Conservation (phyloP, 371 early-diverging fungal genomes). For the Conidiobolus incongruus region DNA sequence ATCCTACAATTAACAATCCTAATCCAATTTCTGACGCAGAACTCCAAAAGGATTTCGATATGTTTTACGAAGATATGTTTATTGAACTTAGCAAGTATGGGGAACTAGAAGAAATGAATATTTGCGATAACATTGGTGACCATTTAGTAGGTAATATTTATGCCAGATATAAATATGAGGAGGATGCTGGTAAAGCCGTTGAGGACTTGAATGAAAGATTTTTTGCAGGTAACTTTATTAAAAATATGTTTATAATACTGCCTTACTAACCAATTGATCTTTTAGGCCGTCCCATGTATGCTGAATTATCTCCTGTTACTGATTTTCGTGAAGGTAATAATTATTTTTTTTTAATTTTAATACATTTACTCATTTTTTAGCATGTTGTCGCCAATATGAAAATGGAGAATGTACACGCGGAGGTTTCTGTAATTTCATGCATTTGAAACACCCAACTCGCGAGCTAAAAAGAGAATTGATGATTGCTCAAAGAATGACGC, state of each 20-base stretch:
- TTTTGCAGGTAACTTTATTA: slow-evolving; percentile 46
- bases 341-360: background rate
- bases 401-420: slow-evolving; percentile 85
- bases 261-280: background rate
- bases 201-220: slow-evolving; percentile 80
- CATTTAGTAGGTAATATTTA: slow-evolving; percentile 97
- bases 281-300: slow-evolving; percentile 71
- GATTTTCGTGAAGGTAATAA: slow-evolving; percentile 67
- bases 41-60: slow-evolving; percentile 83
- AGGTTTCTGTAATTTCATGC: slow-evolving; percentile 98
- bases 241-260: background rate
- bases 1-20: slow-evolving; percentile 67
- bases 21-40: slow-evolving; percentile 25
- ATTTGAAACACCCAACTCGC: slow-evolving; percentile 62
- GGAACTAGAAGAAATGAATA: slow-evolving; percentile 84
- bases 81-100: slow-evolving; percentile 86
- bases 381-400: slow-evolving; percentile 93
- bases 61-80: slow-evolving; percentile 93
- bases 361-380: slow-evolving; percentile 12
- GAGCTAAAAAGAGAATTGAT: slow-evolving; percentile 48
- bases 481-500: slow-evolving; percentile 50
- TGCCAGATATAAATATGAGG: slow-evolving; percentile 71
- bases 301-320: slow-evolving; percentile 88
- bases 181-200: slow-evolving; percentile 80
- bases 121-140: slow-evolving; percentile 96